Evolutionary conservation across 1,284 basidiomycete genomes (phyloP).

Genomic region (Leucoagaricus sp.): DNA sequence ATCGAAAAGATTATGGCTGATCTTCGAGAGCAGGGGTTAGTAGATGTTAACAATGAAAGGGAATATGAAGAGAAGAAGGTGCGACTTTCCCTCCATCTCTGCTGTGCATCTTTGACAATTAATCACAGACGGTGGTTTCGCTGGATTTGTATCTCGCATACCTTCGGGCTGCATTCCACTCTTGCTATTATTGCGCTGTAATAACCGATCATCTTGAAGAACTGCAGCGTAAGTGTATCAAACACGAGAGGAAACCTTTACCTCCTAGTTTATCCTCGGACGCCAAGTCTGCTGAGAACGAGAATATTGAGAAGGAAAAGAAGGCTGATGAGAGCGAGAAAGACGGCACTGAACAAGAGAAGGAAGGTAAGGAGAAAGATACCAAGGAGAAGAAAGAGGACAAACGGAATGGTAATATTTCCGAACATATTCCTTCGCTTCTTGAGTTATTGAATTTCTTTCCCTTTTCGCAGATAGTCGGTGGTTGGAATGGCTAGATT

Average conservation of each 20-base stretch:
- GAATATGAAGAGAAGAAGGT: slow-evolving; percentile 71
- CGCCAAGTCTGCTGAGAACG: slow-evolving; percentile 41
- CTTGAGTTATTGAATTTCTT: slow-evolving; percentile 13
- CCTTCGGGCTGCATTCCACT: slow-evolving; percentile 82
- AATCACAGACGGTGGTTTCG: slow-evolving; percentile 62
- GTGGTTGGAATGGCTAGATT: slow-evolving; percentile 86
- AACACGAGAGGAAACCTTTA: slow-evolving; percentile 80
- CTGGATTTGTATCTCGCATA: slow-evolving; percentile 87
- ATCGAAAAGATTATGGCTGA: slow-evolving; percentile 74
- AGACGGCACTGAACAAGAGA: slow-evolving; percentile 44
- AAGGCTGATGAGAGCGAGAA: slow-evolving; percentile 36
- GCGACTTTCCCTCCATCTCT: slow-evolving; percentile 24
- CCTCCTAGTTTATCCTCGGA: slow-evolving; percentile 49
- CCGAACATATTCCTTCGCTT: neutral
- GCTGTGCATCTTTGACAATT: slow-evolving; percentile 5
- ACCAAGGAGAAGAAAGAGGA: slow-evolving; percentile 42
- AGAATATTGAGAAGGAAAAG: slow-evolving; percentile 43
- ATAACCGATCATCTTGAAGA: slow-evolving; percentile 91
- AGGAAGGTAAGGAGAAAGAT: slow-evolving; percentile 28
- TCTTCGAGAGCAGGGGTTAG: slow-evolving; percentile 59
- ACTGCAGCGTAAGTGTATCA: slow-evolving; percentile 90
- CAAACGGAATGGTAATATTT: slow-evolving; percentile 62
- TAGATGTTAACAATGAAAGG: slow-evolving; percentile 62
- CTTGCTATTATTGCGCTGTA: slow-evolving; percentile 95
- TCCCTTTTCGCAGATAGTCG: slow-evolving; percentile 64